Conservation (phyloP, 306 rosid species). For the cucumber (Cucumis sativus) region Cucumber_9930_V3 NC_026656.2:2416501-2417000, state of each 20-base stretch:
- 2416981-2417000: too few relatives aligned
- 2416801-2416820: background rate
- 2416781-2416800: background rate
- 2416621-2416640: conserved; percentile 96
- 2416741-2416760: background rate
- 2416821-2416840: background rate
- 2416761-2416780: background rate
- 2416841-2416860: background rate
- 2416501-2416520: conserved; percentile 75
- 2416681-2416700: background rate
- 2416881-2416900: too few relatives aligned
- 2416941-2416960: too few relatives aligned
- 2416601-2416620: conserved; percentile 88
- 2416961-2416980: too few relatives aligned
- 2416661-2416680: conserved; percentile 16
- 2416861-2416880: background rate
- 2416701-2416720: background rate
- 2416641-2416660: conserved; percentile 23
- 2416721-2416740: background rate
- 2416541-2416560: conserved; percentile 79
- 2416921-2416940: too few relatives aligned
- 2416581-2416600: conserved; percentile 95
- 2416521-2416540: conserved; percentile 97
- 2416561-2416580: conserved; percentile 85
- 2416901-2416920: too few relatives aligned